Conservation (phyloP, 2,329 filamentous ascomycete species). For the Epichloe brachyelytri region DNA sequence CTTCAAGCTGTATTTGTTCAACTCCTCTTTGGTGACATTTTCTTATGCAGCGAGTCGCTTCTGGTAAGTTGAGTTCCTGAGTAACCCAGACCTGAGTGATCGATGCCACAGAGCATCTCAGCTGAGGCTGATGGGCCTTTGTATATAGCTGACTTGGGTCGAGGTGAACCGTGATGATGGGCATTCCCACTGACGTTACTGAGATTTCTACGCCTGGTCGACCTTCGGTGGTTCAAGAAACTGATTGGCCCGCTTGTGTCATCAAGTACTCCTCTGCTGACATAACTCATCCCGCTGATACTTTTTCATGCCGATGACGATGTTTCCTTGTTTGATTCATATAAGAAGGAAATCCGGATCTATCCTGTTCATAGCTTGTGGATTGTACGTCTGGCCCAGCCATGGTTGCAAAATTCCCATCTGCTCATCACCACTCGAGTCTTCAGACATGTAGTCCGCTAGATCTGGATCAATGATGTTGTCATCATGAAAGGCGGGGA, state of each 20-base stretch:
- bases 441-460: constrained; percentile 90
- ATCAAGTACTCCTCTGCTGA: constrained; percentile 52
- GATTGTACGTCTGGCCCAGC: constrained; percentile 52
- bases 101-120: constrained; percentile 36
- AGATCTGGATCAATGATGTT: constrained; percentile 97
- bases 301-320: constrained; percentile 60
- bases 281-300: constrained; percentile 55
- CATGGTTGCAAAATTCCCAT: constrained; percentile 68
- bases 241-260: constrained; percentile 44
- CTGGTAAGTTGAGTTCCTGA: constrained; percentile 45
- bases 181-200: constrained; percentile 65
- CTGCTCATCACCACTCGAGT: constrained; percentile 85
- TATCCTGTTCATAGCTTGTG: constrained; percentile 61
- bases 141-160: constrained; percentile 45
- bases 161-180: constrained; percentile 60
- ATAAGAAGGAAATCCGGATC: constrained; percentile 57
- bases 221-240: constrained; percentile 46
- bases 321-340: constrained; percentile 64
- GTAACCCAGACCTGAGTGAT: constrained; percentile 28
- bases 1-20: constrained; percentile 76
- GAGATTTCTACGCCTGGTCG: constrained; percentile 63
- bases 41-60: constrained; percentile 71
- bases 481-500: constrained; percentile 94
- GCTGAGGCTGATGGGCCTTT: constrained; percentile 41
- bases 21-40: constrained; percentile 63